A percentile compares a stretch with the other conserved stretches of the same genome.
Evolutionary conservation across 371 early-diverging fungal genomes (phyloP).

Genomic region (Lichtheimia hyalospora): DNA sequence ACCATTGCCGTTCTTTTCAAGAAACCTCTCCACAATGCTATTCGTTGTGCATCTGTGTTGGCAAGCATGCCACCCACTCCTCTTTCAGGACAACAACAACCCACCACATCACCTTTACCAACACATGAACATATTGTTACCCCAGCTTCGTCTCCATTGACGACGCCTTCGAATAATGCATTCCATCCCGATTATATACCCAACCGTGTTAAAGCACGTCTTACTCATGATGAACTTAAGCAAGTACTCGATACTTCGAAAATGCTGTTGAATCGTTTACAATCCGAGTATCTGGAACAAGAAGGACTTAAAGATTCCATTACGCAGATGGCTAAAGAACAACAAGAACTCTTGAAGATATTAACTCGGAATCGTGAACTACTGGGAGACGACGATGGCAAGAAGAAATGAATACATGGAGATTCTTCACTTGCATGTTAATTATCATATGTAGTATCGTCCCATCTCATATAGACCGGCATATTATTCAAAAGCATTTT

Average conservation of each 20-base stretch:
- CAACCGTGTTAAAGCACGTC: constrained; percentile 29
- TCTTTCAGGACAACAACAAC: neutral
- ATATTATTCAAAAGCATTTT: too few relatives aligned
- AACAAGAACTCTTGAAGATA: constrained; percentile 19
- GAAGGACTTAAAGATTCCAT: constrained; percentile 17
- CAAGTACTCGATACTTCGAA: constrained; percentile 35
- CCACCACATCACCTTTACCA: neutral
- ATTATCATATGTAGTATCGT: neutral
- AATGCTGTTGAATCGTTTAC: constrained; percentile 21
- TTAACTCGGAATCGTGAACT: constrained; percentile 5
- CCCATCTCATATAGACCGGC: too few relatives aligned
- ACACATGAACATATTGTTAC: constrained; percentile 25
- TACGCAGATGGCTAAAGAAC: constrained; percentile 21
- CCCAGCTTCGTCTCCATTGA: constrained; percentile 34
- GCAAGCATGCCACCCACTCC: constrained; percentile 18
- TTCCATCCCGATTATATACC: constrained; percentile 45
- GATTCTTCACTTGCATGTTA: neutral
- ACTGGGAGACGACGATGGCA: constrained; percentile 1
- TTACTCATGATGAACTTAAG: constrained; percentile 29
- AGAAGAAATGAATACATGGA: neutral
- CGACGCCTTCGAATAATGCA: constrained; percentile 43
- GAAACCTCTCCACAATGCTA: neutral
- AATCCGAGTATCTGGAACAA: constrained; percentile 21
- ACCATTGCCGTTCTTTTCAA: neutral
- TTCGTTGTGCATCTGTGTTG: constrained; percentile 24